Evolutionary conservation across 106 monocot species (phyloP), one percentile per base, ranked within the genome.

Genomic region (Dioscorea alata): DNA sequence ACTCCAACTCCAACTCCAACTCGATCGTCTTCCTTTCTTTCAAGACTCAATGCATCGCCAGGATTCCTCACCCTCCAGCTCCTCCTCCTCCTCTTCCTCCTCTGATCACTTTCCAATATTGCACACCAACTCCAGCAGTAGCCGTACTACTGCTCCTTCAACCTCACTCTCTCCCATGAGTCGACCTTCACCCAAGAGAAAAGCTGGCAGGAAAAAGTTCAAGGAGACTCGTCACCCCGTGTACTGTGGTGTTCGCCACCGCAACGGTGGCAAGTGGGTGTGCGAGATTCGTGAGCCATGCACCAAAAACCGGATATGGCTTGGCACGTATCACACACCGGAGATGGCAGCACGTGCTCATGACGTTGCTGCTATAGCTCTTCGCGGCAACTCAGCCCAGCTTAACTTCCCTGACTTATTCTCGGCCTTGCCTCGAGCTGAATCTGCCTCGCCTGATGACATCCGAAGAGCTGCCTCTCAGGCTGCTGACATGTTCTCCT

Each of bases 371-470:
- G 81, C 79, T 16, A 51, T 89, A 54, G 81, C 88, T 4, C 75
- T 89, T 15, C 75, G 79, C 32, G 84, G 84, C 17, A 6, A 13
- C 10, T 64, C 76, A 18, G 74, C 88, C 0, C 24, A 17, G 21
- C 79, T 88, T 60, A 88, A 88, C 74, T 88, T 88, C 57, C 68
- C 78, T 9, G 81, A 84, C 64, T 84, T 84, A 20, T 78, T 68
- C 3, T 65, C 60, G 76, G 6, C 25, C 13, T 71, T 79, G 25
- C 88, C 84, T 10, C 74, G 64, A 0, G 32, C 88, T 0, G 3
- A 4, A 8, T 88, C 84, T 0, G 4, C 15, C 2, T 19, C 59
- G 8, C 19, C 65, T 2, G 59, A 59, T 0, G 79, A 84, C 52
- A 76, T 88, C 17, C 67, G 88, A 9, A 10, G 19, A 6, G 78